phyloP scores from a whole-genome alignment of 495 filamentous ascomycete genomes.

The Neurospora sp. region DNA sequence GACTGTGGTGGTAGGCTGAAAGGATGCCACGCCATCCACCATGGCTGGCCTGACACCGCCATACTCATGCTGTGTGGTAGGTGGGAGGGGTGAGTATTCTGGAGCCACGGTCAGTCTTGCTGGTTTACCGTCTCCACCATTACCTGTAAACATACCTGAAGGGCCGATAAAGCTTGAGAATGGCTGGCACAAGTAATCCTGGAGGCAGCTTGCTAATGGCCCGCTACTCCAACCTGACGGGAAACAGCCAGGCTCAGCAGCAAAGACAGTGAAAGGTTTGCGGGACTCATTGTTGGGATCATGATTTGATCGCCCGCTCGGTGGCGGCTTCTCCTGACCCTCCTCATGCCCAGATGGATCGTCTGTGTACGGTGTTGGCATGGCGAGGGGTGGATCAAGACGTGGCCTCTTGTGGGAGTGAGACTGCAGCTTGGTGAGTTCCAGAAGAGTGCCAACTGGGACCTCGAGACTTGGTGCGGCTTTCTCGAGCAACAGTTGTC shows the following conservation, averaged over 20 bases:
- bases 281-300: constrained; percentile 11
- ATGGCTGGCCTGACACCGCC: constrained; percentile 16
- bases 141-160: constrained; percentile 12
- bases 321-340: constrained; percentile 29
- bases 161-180: constrained; percentile 29
- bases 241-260: constrained; percentile 10
- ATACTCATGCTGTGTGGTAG: constrained; percentile 25
- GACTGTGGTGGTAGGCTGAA: constrained; percentile 16
- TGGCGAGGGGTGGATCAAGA: constrained; percentile 21
- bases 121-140: neutral
- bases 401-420: constrained; percentile 28
- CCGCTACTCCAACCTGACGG: constrained; percentile 21
- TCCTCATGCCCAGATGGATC: constrained; percentile 5
- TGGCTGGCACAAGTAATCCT: constrained; percentile 29
- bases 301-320: constrained; percentile 14
- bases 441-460: constrained; percentile 6
- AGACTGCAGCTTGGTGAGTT: constrained; percentile 6
- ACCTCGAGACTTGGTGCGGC: constrained; percentile 19
- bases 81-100: constrained; percentile 24
- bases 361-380: constrained; percentile 14
- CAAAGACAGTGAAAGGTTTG: constrained; percentile 9
- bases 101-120: constrained; percentile 1
- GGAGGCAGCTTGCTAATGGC: constrained; percentile 29
- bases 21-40: constrained; percentile 15
- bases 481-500: constrained; percentile 27